Evolutionary conservation across 2,329 filamentous ascomycete species (phyloP).

Genomic region (Conoideocrella luteorostrata): DNA sequence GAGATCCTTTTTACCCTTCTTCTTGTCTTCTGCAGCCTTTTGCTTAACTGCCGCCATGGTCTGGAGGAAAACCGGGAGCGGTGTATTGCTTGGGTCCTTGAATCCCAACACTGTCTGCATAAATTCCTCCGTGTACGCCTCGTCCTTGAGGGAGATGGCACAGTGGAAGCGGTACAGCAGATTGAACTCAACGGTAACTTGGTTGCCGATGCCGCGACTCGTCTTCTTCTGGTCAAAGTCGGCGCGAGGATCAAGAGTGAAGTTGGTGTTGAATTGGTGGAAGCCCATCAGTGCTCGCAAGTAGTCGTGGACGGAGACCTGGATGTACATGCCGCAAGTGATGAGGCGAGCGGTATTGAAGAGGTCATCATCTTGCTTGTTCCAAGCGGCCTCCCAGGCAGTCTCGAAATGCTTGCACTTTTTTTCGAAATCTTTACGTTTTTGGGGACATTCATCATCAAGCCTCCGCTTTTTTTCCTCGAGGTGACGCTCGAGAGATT

Average conservation of each 20-base stretch:
- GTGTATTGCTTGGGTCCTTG: neutral
- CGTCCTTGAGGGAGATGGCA: constrained; percentile 23
- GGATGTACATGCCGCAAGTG: constrained; percentile 51
- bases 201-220: constrained; percentile 24
- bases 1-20: constrained; percentile 31
- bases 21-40: constrained; percentile 40
- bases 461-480: neutral
- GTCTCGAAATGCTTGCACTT: neutral
- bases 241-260: constrained; percentile 39
- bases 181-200: constrained; percentile 30
- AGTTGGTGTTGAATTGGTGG: constrained; percentile 50
- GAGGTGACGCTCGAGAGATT: neutral
- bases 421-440: neutral
- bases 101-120: constrained; percentile 10
- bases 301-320: constrained; percentile 37
- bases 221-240: constrained; percentile 19
- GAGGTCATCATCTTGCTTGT: constrained; percentile 27
- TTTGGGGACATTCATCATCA: neutral
- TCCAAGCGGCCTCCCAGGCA: neutral
- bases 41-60: constrained; percentile 26
- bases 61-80: neutral
- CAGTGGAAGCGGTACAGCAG: constrained; percentile 29
- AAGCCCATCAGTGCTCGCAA: constrained; percentile 31
- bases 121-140: constrained; percentile 21
- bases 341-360: constrained; percentile 36